These are phyloP conservation scores for Capsicum rhomboideum DNA, from an alignment of 257 asterid genomes.

Conservation along the genomic window DNA sequence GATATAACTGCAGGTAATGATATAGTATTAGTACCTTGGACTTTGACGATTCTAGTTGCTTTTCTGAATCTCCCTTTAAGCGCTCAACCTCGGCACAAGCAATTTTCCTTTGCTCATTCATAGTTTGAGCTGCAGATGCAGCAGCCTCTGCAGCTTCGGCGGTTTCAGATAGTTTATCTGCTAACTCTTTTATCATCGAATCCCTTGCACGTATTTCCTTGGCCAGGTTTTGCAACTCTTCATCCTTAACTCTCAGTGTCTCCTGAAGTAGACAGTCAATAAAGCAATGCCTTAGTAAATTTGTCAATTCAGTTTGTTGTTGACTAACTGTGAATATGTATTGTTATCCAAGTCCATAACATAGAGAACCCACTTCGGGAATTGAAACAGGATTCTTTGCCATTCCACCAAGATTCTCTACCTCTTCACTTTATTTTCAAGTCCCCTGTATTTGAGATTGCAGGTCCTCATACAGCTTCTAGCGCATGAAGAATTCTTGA, in stretches of 20 bases:
- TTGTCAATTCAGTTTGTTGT: neutral
- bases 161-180: slow-evolving; percentile 83
- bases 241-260: slow-evolving; percentile 95
- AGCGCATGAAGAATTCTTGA: neutral
- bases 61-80: slow-evolving; percentile 48
- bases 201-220: slow-evolving; percentile 87
- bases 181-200: slow-evolving; percentile 78
- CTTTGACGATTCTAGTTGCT: slow-evolving; percentile 45
- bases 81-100: slow-evolving; percentile 77
- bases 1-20: slow-evolving; percentile 1
- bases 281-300: neutral
- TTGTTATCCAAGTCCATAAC: neutral
- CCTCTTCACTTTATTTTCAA: neutral
- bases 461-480: neutral
- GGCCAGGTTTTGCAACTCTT: slow-evolving; percentile 91
- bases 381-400: neutral
- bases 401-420: neutral
- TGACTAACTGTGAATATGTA: neutral
- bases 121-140: slow-evolving; percentile 90
- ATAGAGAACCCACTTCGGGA: neutral
- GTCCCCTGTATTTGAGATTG: neutral
- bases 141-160: slow-evolving; percentile 99
- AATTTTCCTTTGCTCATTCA: slow-evolving; percentile 92
- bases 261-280: slow-evolving; percentile 47
- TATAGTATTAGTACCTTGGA: slow-evolving; percentile 39